A percentile compares a stretch with the other conserved stretches of the same genome.
These are phyloP conservation scores for Urostyla sp. DNA, from an alignment of 73 alveolate genomes.

Conservation along the genomic window DNA sequence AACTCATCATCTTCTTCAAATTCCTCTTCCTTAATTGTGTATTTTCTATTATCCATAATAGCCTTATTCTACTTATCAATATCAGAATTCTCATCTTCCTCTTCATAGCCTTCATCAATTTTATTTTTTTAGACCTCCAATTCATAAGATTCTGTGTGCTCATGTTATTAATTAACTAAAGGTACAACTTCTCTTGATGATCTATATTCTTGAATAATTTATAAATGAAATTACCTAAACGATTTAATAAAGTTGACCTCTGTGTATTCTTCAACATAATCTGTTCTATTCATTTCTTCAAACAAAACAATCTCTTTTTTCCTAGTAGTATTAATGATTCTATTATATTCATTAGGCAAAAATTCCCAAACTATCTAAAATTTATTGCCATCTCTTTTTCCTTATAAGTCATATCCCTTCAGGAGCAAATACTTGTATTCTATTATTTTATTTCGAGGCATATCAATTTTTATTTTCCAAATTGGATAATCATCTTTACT, in stretches of 20 bases:
- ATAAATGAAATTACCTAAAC: too few species aligned
- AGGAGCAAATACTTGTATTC: conserved; percentile 42
- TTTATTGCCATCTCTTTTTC: background rate
- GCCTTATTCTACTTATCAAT: too few species aligned
- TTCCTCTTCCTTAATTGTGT: too few species aligned
- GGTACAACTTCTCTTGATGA: too few species aligned
- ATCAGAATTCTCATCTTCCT: conserved; percentile 13
- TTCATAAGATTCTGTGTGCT: too few species aligned
- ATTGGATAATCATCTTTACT: conserved; percentile 17
- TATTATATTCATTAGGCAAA: conserved; percentile 22
- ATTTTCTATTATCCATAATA: too few species aligned
- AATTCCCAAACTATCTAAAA: conserved; percentile 28
- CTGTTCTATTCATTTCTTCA: conserved; percentile 9
- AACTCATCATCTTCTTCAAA: background rate
- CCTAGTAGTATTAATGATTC: conserved; percentile 35
- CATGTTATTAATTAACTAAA: too few species aligned
- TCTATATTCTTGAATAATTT: too few species aligned
- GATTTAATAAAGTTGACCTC: conserved; percentile 8
- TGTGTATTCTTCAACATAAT: conserved; percentile 35
- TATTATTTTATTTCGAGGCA: conserved; percentile 34
- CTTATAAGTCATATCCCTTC: conserved; percentile 1
- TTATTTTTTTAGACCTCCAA: background rate
- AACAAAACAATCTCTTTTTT: conserved; percentile 31
- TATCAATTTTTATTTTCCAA: conserved; percentile 47
- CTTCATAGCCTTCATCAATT: conserved; percentile 31